phyloP scores from a whole-genome alignment of 148 eudicot species.

The Heliosperma pusillum region DNA sequence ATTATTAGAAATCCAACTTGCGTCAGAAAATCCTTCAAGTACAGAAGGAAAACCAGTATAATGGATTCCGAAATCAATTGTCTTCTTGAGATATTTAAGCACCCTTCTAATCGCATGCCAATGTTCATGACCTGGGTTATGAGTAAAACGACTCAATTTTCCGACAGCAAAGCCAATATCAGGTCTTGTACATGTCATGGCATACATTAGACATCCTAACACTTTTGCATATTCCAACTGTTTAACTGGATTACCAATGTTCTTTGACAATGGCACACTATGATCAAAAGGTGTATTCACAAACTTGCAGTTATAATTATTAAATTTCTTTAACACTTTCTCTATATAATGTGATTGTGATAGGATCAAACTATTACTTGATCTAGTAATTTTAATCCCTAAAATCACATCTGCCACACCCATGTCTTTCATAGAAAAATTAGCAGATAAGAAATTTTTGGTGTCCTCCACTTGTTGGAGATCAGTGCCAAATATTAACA shows the following conservation, averaged over 20 bases:
- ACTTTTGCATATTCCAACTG: background rate
- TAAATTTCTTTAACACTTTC: constrained; percentile 1
- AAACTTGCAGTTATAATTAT: background rate
- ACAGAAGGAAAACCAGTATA: constrained; percentile 2
- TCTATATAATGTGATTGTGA: background rate
- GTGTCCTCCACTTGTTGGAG: background rate
- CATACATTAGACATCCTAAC: no score
- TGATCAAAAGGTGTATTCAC: background rate
- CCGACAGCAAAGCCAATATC: no score
- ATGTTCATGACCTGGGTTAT: no score
- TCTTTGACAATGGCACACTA: background rate
- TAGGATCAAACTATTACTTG: background rate
- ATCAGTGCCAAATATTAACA: background rate
- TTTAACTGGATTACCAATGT: background rate
- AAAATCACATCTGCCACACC: background rate
- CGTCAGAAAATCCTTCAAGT: background rate
- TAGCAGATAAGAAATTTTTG: background rate
- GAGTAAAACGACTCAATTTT: no score
- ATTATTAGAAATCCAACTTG: background rate
- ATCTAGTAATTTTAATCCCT: background rate
- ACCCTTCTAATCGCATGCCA: background rate
- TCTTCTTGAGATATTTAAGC: background rate
- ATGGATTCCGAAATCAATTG: background rate
- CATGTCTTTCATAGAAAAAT: background rate
- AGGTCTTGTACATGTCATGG: no score